These are phyloP conservation scores for Pseudocercospora crystallina DNA, from an alignment of 2,329 filamentous ascomycete species.

Conservation along the genomic window DNA sequence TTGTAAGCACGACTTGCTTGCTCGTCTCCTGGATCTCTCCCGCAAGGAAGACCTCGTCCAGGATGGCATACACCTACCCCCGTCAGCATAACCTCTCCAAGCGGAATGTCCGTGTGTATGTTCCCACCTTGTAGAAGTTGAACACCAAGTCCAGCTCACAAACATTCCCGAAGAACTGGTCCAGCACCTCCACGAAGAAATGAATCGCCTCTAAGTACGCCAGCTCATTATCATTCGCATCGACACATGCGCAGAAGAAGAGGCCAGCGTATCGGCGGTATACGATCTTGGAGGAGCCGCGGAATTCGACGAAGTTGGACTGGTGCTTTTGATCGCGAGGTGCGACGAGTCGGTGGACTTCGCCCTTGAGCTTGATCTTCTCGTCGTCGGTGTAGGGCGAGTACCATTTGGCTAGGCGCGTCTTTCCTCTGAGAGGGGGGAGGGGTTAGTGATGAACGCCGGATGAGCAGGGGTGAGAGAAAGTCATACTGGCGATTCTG, in stretches of 20 bases:
- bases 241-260: slow-evolving; percentile 99
- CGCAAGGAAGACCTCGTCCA: slow-evolving; percentile 96
- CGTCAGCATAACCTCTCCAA: slow-evolving; percentile 11
- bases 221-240: slow-evolving; percentile 97
- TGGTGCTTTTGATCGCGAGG: slow-evolving; percentile 99
- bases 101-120: neutral
- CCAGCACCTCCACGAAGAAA: slow-evolving; percentile 98
- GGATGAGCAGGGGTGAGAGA: slow-evolving; percentile 1
- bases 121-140: slow-evolving; percentile 65
- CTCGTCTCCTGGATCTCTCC: slow-evolving; percentile 99
- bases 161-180: slow-evolving; percentile 98
- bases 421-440: slow-evolving; percentile 74
- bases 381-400: slow-evolving; percentile 97
- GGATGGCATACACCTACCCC: slow-evolving; percentile 83
- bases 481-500: slow-evolving; percentile 75
- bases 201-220: slow-evolving; percentile 97
- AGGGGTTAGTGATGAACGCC: slow-evolving; percentile 15
- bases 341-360: slow-evolving; percentile 96
- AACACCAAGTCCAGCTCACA: slow-evolving; percentile 91
- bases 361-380: slow-evolving; percentile 98
- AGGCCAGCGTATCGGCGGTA: slow-evolving; percentile 96
- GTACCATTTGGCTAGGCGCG: slow-evolving; percentile 98
- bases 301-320: slow-evolving; percentile 97
- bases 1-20: slow-evolving; percentile 93
- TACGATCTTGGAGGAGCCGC: slow-evolving; percentile 86